Conservation (phyloP, 176 grass and related monocot genomes). For the Juncus inflexus region DNA sequence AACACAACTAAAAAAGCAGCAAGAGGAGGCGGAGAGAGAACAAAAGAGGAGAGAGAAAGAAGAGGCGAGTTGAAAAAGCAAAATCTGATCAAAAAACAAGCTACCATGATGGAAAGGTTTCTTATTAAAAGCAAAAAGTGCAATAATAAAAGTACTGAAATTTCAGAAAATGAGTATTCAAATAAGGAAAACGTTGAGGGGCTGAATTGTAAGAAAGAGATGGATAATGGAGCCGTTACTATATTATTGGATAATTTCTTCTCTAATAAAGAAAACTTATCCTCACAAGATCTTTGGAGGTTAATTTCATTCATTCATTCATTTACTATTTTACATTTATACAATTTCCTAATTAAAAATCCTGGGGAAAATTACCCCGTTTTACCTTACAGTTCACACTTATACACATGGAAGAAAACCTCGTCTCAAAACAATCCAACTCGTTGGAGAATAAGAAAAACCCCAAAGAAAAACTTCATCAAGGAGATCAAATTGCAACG, state of each 20-base stretch:
- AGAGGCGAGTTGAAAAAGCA: conserved; percentile 64
- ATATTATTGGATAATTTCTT: conserved; percentile 73
- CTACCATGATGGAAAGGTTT: conserved; percentile 78
- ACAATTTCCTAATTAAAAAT: not conserved
- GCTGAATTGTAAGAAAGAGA: conserved; percentile 33
- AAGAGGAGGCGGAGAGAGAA: conserved; percentile 73
- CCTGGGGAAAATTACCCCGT: not conserved
- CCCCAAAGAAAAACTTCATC: conserved; percentile 56
- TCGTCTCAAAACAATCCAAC: conserved; percentile 32
- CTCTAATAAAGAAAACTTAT: conserved; percentile 39
- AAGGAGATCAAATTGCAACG: conserved; percentile 85
- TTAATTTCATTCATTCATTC: conserved; percentile 30
- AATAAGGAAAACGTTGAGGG: conserved; percentile 11
- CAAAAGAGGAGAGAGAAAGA: conserved; percentile 65
- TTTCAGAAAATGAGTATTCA: conserved; percentile 32
- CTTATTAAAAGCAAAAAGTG: conserved; percentile 62
- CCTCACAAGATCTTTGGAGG: conserved; percentile 61
- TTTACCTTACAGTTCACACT: conserved; percentile 49
- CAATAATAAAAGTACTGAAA: conserved; percentile 33
- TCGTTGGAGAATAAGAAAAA: conserved; percentile 68
- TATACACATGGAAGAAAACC: conserved; percentile 59
- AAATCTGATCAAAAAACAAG: conserved; percentile 69
- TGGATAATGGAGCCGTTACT: conserved; percentile 36
- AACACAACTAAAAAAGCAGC: conserved; percentile 42
- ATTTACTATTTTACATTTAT: not conserved